These are phyloP conservation scores for Penicillium sp. DNA, from an alignment of 2,329 filamentous ascomycete genomes.

Conservation along the genomic window DNA sequence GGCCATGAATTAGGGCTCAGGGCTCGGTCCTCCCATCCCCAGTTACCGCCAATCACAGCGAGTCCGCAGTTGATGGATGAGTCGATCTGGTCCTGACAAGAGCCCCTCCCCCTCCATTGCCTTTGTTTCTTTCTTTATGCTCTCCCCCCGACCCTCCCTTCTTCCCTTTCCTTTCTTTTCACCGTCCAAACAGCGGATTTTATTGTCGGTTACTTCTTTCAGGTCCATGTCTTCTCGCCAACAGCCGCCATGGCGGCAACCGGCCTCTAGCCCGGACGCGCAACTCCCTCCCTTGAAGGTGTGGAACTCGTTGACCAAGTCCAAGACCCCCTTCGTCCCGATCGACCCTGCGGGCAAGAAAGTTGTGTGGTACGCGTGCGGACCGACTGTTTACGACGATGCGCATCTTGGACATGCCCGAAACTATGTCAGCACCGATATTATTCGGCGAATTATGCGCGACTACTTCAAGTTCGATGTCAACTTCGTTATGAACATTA, in stretches of 20 bases:
- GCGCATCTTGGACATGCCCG: slow-evolving; percentile 79
- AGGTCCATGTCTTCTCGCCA: slow-evolving; percentile 39
- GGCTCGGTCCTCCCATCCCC: slow-evolving; percentile 12
- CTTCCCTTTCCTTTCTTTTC: slow-evolving; percentile 12
- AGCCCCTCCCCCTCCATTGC: slow-evolving; percentile 27
- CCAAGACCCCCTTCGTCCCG: slow-evolving; percentile 72
- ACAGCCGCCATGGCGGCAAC: slow-evolving; percentile 49
- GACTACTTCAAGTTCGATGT: slow-evolving; percentile 83
- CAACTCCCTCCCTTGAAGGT: slow-evolving; percentile 63
- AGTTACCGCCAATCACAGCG: slow-evolving; percentile 24
- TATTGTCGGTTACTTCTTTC: slow-evolving; percentile 13
- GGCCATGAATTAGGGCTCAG: slow-evolving; percentile 27
- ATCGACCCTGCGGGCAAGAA: slow-evolving; percentile 65
- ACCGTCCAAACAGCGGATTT: slow-evolving; percentile 18
- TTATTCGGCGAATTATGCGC: slow-evolving; percentile 76
- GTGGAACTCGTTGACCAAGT: slow-evolving; percentile 76
- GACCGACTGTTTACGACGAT: slow-evolving; percentile 82
- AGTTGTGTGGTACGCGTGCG: slow-evolving; percentile 85
- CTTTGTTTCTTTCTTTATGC: slow-evolving; percentile 26
- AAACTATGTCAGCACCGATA: slow-evolving; percentile 89
- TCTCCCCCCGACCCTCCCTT: slow-evolving; percentile 22
- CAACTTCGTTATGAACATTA: slow-evolving; percentile 91
- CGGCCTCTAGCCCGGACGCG: slow-evolving; percentile 32
- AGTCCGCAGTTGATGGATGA: slow-evolving; percentile 19
- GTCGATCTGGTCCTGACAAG: slow-evolving; percentile 17